Evolutionary conservation across 148 eudicot species (phyloP).

Genomic region (Fagopyrum homotropicum): DNA sequence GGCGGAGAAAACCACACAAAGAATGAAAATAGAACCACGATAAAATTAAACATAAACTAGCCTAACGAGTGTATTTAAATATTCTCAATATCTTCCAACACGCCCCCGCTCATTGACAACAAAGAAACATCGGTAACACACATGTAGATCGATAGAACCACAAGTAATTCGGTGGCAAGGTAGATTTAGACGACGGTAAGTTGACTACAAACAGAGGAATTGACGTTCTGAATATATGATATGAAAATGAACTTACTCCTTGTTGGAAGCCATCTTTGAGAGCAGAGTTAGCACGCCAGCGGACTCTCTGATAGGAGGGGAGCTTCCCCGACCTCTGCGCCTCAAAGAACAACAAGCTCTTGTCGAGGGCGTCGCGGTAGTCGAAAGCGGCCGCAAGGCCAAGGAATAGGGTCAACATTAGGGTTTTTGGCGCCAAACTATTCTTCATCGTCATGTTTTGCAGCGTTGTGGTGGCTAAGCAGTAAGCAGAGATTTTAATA

Average conservation of each 20-base stretch:
- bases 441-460: neutral
- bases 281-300: conserved; percentile 74
- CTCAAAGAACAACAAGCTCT: conserved; percentile 73
- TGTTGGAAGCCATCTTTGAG: conserved; percentile 58
- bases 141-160: too few species aligned
- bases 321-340: conserved; percentile 81
- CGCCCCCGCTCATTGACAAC: too few species aligned
- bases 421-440: neutral
- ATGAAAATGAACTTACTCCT: conserved; percentile 29
- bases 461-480: neutral
- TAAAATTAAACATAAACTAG: neutral
- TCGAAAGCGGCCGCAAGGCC: conserved; percentile 24
- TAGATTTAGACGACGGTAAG: too few species aligned
- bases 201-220: too few species aligned
- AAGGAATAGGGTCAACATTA: neutral
- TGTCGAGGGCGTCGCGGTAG: conserved; percentile 62
- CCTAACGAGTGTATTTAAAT: neutral
- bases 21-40: too few species aligned
- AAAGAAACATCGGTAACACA: too few species aligned
- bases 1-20: neutral
- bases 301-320: conserved; percentile 43
- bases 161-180: too few species aligned
- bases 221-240: too few species aligned
- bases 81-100: too few species aligned
- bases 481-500: neutral